These are phyloP conservation scores for Pelargonium nanum DNA, from an alignment of 345 rosid genomes.

Conservation along the genomic window DNA sequence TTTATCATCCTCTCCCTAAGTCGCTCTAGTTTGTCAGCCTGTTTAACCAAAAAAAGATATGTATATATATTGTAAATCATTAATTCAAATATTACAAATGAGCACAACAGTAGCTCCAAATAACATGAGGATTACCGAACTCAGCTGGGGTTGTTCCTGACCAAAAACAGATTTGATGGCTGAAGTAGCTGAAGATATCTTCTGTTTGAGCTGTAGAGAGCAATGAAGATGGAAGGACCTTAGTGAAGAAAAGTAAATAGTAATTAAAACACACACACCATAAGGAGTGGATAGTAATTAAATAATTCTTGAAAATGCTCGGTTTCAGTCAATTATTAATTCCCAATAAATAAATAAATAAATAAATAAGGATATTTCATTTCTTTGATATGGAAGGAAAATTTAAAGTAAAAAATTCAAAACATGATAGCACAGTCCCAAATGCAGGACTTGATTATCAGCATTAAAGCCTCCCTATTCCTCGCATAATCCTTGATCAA, in stretches of 20 bases:
- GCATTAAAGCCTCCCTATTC: too few species aligned
- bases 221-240: conserved; percentile 1
- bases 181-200: conserved; percentile 82
- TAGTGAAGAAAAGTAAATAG: conserved; percentile 2
- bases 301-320: not conserved
- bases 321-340: not conserved
- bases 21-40: conserved; percentile 80
- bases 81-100: not conserved
- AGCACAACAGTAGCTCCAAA: conserved; percentile 8
- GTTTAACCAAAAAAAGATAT: conserved; percentile 6
- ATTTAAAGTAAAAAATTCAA: too few species aligned
- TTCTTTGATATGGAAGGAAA: not conserved
- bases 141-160: conserved; percentile 55
- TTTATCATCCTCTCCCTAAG: conserved; percentile 92
- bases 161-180: conserved; percentile 95
- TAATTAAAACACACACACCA: not conserved
- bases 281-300: not conserved
- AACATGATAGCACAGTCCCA: too few species aligned
- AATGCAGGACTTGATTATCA: too few species aligned
- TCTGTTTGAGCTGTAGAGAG: conserved; percentile 72
- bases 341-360: not conserved
- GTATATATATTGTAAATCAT: not conserved
- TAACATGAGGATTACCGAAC: conserved; percentile 16
- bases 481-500: too few species aligned
- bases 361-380: too few species aligned